phyloP scores from a whole-genome alignment of 495 filamentous ascomycete genomes.

The Cairneyella variabilis region DNA sequence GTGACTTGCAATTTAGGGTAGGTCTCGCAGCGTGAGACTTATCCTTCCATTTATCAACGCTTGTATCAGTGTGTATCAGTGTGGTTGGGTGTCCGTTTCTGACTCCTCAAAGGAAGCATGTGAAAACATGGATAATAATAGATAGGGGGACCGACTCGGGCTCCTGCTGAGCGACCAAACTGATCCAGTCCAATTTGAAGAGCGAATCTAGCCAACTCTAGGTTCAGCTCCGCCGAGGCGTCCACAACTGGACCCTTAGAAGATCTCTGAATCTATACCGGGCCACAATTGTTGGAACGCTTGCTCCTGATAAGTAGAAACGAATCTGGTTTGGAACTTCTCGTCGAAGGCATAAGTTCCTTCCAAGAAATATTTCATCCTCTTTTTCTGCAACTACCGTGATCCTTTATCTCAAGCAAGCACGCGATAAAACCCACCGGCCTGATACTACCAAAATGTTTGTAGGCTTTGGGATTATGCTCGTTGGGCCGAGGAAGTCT shows the following conservation, averaged over 20 bases:
- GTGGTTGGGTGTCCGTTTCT: conserved; percentile 3
- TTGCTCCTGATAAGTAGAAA: neutral
- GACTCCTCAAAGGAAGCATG: conserved; percentile 1
- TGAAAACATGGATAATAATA: conserved; percentile 10
- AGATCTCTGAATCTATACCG: neutral
- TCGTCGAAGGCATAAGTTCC: neutral
- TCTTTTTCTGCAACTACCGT: neutral
- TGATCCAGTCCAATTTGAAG: neutral
- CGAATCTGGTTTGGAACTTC: neutral
- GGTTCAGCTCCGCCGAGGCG: neutral
- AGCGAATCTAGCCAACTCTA: neutral
- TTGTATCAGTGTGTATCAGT: too few relatives aligned
- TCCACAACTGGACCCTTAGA: neutral
- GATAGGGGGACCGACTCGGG: conserved; percentile 7
- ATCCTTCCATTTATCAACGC: neutral
- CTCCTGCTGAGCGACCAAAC: neutral
- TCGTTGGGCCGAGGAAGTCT: neutral
- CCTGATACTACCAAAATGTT: conserved; percentile 2
- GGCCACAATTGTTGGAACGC: neutral
- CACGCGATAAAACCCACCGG: neutral
- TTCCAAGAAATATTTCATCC: neutral
- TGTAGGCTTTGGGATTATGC: neutral
- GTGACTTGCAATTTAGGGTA: neutral
- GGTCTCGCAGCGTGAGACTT: neutral
- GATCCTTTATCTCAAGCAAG: neutral